These are phyloP conservation scores for Dujonia santamariae DNA, from an alignment of 1,139 yeast genomes.

Conservation along the genomic window DNA sequence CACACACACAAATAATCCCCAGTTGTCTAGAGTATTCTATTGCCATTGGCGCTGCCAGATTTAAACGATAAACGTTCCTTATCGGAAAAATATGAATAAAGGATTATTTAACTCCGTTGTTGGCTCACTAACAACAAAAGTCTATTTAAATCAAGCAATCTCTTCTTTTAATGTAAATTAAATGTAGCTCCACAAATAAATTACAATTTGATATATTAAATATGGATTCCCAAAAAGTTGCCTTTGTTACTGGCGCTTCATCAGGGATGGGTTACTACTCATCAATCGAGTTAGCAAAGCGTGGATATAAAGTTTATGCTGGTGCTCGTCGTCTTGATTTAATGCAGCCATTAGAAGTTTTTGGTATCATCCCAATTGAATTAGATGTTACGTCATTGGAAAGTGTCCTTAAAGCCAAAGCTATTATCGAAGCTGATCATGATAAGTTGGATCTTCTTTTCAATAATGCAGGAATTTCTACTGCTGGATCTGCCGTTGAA, in stretches of 20 bases:
- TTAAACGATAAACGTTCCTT: no score
- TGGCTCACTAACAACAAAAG: no score
- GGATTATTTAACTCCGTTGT: no score
- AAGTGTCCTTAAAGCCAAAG: conserved; percentile 16
- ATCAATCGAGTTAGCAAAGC: conserved; percentile 22
- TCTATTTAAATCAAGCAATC: no score
- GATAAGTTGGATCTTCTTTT: conserved; percentile 17
- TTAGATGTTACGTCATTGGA: conserved; percentile 21
- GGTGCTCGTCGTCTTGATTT: conserved; percentile 25
- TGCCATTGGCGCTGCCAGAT: no score
- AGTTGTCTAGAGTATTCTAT: no score
- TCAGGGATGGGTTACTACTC: conserved; percentile 29
- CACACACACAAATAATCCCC: no score
- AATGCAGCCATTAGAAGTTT: conserved; percentile 21
- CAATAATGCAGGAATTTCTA: conserved; percentile 18
- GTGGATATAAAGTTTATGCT: conserved; percentile 26
- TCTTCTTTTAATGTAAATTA: no score
- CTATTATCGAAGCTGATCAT: conserved; percentile 14
- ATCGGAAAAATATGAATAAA: no score
- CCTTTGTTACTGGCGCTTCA: conserved; percentile 30
- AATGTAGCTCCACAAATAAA: no score
- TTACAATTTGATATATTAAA: no score
- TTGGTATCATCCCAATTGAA: conserved; percentile 16
- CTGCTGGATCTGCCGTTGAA: conserved; percentile 16
- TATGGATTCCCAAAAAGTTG: conserved; percentile 12